Conservation (phyloP, 2,329 filamentous ascomycete genomes). For the Aspergillus sp. region DNA sequence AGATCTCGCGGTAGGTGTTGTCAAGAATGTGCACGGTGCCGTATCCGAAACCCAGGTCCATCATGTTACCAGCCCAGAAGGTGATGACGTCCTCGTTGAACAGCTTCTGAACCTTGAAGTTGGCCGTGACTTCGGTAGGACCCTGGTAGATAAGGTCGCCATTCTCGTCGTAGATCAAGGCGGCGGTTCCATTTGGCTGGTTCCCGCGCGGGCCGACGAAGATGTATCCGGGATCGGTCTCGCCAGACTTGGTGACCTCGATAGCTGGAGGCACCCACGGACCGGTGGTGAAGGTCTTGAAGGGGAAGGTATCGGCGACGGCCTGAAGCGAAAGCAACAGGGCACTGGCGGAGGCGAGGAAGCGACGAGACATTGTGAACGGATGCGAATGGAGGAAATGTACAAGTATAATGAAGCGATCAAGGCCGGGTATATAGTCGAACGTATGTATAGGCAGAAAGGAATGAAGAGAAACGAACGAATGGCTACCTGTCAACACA, state of each 20-base stretch:
- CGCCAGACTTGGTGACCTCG: slow-evolving; percentile 28
- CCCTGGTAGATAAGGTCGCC: slow-evolving; percentile 37
- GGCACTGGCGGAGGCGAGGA: slow-evolving; percentile 11
- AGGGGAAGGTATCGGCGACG: slow-evolving; percentile 19
- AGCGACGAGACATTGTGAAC: slow-evolving; percentile 9
- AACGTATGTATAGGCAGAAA: background rate
- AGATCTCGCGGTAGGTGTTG: slow-evolving; percentile 31
- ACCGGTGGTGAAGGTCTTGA: slow-evolving; percentile 13
- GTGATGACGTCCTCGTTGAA: slow-evolving; percentile 33
- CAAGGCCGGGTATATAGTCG: too few species aligned
- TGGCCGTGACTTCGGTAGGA: slow-evolving; percentile 29
- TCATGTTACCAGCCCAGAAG: slow-evolving; percentile 34
- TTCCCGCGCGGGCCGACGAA: slow-evolving; percentile 32
- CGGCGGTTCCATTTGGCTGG: slow-evolving; percentile 24
- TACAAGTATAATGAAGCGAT: too few species aligned
- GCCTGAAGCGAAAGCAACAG: slow-evolving; percentile 16
- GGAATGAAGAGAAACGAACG: background rate
- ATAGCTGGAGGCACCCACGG: slow-evolving; percentile 26
- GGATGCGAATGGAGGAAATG: background rate
- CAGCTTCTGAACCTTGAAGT: slow-evolving; percentile 35
- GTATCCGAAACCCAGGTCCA: slow-evolving; percentile 26
- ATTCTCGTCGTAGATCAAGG: slow-evolving; percentile 36
- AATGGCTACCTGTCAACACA: too few species aligned
- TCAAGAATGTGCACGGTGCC: slow-evolving; percentile 32
- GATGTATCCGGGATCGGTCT: slow-evolving; percentile 31